phyloP scores from a whole-genome alignment of 1,139 yeast genomes.

The Tardiomyces digboiensis region DNA sequence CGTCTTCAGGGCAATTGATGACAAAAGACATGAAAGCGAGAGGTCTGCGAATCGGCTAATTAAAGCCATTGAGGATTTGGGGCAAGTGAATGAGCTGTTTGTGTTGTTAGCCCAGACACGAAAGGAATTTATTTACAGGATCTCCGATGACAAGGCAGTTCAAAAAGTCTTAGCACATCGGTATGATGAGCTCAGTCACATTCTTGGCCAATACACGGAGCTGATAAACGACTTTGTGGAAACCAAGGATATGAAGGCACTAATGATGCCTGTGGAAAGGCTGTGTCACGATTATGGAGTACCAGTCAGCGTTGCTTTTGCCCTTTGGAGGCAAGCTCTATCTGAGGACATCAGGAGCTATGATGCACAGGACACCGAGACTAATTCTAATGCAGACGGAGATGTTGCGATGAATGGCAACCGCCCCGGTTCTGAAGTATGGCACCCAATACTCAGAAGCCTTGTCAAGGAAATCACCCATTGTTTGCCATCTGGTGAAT shows the following conservation, averaged over 20 bases:
- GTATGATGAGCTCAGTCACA: constrained; percentile 60
- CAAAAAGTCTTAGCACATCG: constrained; percentile 65
- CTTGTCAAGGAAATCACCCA: neutral
- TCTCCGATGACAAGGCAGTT: constrained; percentile 33
- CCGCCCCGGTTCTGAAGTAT: neutral
- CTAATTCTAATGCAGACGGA: constrained; percentile 17
- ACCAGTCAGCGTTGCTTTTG: constrained; percentile 63
- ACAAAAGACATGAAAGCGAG: constrained; percentile 23
- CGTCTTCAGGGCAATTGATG: constrained; percentile 59
- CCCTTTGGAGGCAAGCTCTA: constrained; percentile 58
- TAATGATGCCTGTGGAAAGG: constrained; percentile 37
- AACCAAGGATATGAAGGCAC: constrained; percentile 26
- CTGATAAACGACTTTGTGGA: constrained; percentile 44
- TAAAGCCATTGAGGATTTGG: constrained; percentile 35
- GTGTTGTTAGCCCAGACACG: constrained; percentile 50
- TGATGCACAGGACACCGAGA: constrained; percentile 19
- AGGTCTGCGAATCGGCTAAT: constrained; percentile 48
- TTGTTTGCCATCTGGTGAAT: neutral
- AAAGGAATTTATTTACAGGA: constrained; percentile 22
- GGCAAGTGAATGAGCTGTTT: constrained; percentile 52
- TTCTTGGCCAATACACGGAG: constrained; percentile 56
- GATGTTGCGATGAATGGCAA: constrained; percentile 3
- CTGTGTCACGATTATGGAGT: constrained; percentile 43
- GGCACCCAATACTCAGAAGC: neutral
- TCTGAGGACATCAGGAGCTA: constrained; percentile 37